Base-by-base conservation (phyloP, 2,329 filamentous ascomycete genomes). In the Arthrobotrys iridis region DNA sequence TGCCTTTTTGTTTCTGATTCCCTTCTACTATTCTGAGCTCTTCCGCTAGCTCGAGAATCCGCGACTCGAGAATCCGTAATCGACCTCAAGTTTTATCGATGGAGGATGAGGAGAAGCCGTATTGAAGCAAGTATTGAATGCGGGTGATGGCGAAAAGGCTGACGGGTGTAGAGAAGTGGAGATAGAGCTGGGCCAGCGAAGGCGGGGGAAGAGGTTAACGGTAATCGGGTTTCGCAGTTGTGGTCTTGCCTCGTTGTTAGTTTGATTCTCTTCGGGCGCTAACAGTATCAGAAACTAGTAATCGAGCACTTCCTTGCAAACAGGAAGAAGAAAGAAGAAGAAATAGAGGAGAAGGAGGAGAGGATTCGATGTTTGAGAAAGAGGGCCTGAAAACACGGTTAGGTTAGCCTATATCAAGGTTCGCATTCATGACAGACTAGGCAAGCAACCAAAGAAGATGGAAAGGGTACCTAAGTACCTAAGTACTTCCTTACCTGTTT, bases 261-360 rank as follows among this genome's bases (percentile, higher is more conserved):
- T 74, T 74, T 66, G 60, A 62, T 55, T 62, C 55, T 55, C 20
- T 26, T 55, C 59, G 58, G 59, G 70, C 70, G 70, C 70, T 67
- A 67, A 67, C 33, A 33, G 65, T 62, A 62, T 62, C 65, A 62
- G 65, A 60, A 60, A 37, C 1, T 24, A 55, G 50, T 22, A 37
- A 55, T 55, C 28, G 50, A 55, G 37, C 35, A 55, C 50, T 15
- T 55, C 30, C 50, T 8, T 37, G 18, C 18, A 55, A 55, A 55
- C n/a, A n/a, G 20, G 10, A 46, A 26, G 10, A 26, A 28, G 26
- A 22, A 64, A 22, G 35, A 26, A 26, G 22, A 26, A 33, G 15
- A 41, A 26, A 3, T 24, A 26, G 18, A 64, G 40, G 30, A 37
- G 46, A 2, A 58, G 41, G 26, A 26, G 30, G 13, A 26, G 33